These are phyloP conservation scores for Hygrophorus russula DNA, from an alignment of 768 basidiomycete genomes.

Conservation along the genomic window DNA sequence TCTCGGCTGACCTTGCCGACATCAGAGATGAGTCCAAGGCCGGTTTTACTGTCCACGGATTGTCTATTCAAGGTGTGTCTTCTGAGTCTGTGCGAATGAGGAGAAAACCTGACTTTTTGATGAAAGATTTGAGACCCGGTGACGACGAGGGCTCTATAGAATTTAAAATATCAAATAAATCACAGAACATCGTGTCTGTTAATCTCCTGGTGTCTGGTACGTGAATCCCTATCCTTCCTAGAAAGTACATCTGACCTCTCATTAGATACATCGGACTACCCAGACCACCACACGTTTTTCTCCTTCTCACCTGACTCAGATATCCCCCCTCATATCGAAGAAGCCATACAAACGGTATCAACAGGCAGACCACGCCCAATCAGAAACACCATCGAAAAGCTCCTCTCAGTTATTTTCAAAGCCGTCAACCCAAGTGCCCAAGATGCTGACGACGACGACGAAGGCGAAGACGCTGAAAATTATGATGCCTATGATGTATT, in stretches of 20 bases:
- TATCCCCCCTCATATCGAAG: constrained; percentile 26
- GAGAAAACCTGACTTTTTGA: neutral
- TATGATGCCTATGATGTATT: constrained; percentile 27
- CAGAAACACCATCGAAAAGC: constrained; percentile 29
- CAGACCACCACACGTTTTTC: constrained; percentile 43
- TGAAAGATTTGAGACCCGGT: constrained; percentile 36
- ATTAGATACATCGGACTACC: constrained; percentile 59
- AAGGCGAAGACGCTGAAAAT: constrained; percentile 21
- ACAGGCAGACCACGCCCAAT: constrained; percentile 30
- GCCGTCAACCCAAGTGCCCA: constrained; percentile 9
- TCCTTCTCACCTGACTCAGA: constrained; percentile 40
- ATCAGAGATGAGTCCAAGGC: constrained; percentile 24
- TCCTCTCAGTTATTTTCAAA: constrained; percentile 26
- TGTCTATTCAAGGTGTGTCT: constrained; percentile 31
- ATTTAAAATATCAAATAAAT: constrained; percentile 27
- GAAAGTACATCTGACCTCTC: neutral
- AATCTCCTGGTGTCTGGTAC: constrained; percentile 41
- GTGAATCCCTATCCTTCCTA: constrained; percentile 6
- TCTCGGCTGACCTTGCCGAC: constrained; percentile 44
- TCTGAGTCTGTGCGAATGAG: neutral
- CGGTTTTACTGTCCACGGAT: constrained; percentile 24
- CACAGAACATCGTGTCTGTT: constrained; percentile 23
- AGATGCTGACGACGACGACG: constrained; percentile 10
- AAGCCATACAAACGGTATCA: constrained; percentile 33
- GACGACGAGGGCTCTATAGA: constrained; percentile 62